Evolutionary conservation across 345 rosid genomes (phyloP).

Genomic region (Populus alba): DNA sequence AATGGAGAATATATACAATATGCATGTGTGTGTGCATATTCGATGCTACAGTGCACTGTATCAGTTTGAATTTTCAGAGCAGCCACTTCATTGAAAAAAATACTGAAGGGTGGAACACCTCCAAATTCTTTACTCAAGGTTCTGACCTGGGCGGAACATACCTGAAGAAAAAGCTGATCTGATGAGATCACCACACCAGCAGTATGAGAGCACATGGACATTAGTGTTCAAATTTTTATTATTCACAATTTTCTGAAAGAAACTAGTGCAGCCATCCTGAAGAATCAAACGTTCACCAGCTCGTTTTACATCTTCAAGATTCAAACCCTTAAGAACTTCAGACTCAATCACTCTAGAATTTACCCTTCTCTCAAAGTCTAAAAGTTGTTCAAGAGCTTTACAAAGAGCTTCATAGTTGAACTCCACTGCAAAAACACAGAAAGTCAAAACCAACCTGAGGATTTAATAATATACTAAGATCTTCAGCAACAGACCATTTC

Average conservation of each 20-base stretch:
- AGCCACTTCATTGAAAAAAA: neutral
- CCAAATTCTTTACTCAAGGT: neutral
- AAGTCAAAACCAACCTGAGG: constrained; percentile 4
- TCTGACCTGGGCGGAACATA: constrained; percentile 19
- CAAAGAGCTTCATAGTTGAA: constrained; percentile 68
- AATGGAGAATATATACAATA: neutral
- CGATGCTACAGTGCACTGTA: neutral
- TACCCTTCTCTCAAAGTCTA: constrained; percentile 76
- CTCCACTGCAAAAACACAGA: constrained; percentile 44
- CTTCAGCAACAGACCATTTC: neutral
- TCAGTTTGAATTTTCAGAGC: neutral
- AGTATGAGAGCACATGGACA: constrained; percentile 78
- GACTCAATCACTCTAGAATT: constrained; percentile 82
- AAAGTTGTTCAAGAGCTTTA: constrained; percentile 67
- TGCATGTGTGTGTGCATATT: neutral
- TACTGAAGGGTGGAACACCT: neutral
- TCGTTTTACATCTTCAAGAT: constrained; percentile 80
- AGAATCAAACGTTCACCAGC: constrained; percentile 84
- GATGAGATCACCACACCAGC: constrained; percentile 97
- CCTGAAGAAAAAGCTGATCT: constrained; percentile 74
- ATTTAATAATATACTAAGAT: neutral
- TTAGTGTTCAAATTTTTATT: constrained; percentile 52
- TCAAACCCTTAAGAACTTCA: constrained; percentile 82
- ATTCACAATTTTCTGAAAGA: constrained; percentile 62
- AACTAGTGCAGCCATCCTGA: constrained; percentile 80